Base-by-base conservation (phyloP, 129 eudicot genomes). In the Tagetes patula region DNA sequence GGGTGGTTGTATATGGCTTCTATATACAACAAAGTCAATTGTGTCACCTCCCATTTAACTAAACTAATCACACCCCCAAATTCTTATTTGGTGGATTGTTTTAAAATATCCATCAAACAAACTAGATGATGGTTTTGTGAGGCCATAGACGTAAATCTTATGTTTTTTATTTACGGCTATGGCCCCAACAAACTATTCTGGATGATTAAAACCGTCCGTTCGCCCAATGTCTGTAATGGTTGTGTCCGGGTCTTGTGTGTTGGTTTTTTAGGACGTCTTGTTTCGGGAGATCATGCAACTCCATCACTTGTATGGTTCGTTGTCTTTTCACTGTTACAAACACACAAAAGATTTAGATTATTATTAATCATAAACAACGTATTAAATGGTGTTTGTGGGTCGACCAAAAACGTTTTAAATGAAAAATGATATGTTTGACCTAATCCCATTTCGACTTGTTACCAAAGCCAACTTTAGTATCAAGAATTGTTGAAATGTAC, bases 271-370 rank as follows among this genome's bases (percentile, higher is more conserved):
- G 71, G 39, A 78, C 73, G 43, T 81, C 81, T 43, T 89, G 98
- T 75, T 86, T 93, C 0, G 98, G 98, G 41, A 93, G 85, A 81
- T 93, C 98, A 33, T 79, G 89, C 81, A 93, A 59, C 75, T 93
- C 98, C 91, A 90, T 91, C 6, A 93, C 96, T 73, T 93, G 98
- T 60, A 93, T 86, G 1, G 95, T 93, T 73, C 96, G 77, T 73
- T 90, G 96, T 77, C 84, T 87, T 87, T 93, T 93, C 70, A 90
- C 98, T 93, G 96, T 84, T 8, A 68, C 70, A 52, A 58, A 76
- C 37, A 63, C 3, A 38, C 49, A 14, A 65, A 36, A 60, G 41
- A 60, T 4, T 11, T 60, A 2, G 20, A 60, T 60, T 60, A 60
- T 60, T 60, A 34, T 11, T 34, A 7, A 20, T 60, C 10, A 60